These are phyloP conservation scores for Cyberlindnera samutprakarnensis DNA, from an alignment of 805 yeast genomes.

Conservation along the genomic window DNA sequence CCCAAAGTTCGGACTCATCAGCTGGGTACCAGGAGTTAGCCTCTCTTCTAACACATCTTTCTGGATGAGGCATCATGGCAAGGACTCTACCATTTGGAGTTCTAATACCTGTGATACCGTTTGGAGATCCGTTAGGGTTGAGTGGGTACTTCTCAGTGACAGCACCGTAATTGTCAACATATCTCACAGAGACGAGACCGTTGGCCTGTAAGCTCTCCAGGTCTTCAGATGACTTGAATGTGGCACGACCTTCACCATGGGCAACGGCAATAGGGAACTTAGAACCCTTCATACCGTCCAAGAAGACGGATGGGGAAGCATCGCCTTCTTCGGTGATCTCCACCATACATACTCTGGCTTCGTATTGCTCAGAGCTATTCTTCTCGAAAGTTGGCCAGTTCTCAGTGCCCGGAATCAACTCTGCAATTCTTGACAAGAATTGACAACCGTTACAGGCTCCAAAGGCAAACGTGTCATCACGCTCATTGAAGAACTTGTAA, in stretches of 20 bases:
- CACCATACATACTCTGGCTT: slow-evolving; percentile 88
- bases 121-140: slow-evolving; percentile 95
- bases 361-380: slow-evolving; percentile 89
- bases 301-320: slow-evolving; percentile 51
- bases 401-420: slow-evolving; percentile 86
- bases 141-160: slow-evolving; percentile 79
- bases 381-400: slow-evolving; percentile 95
- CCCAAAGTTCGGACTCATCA: slow-evolving; percentile 54
- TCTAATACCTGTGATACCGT: slow-evolving; percentile 87
- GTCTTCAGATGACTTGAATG: slow-evolving; percentile 43
- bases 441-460: slow-evolving; percentile 99
- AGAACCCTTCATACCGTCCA: slow-evolving; percentile 89
- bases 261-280: slow-evolving; percentile 95
- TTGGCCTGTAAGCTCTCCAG: slow-evolving; percentile 40
- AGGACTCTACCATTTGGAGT: slow-evolving; percentile 90
- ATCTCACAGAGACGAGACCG: slow-evolving; percentile 63
- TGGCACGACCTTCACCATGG: slow-evolving; percentile 96
- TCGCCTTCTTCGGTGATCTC: slow-evolving; percentile 58
- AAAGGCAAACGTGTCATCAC: slow-evolving; percentile 89
- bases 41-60: slow-evolving; percentile 83
- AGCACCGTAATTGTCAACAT: slow-evolving; percentile 86
- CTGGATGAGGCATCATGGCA: slow-evolving; percentile 99
- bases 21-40: slow-evolving; percentile 88
- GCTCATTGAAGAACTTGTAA: slow-evolving; percentile 69
- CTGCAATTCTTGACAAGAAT: slow-evolving; percentile 80